Percentiles rank a stretch among this genome's conserved stretches.
phyloP scores from a whole-genome alignment of 2,329 filamentous ascomycete species.

The Aspergillus calidoustus region DNA sequence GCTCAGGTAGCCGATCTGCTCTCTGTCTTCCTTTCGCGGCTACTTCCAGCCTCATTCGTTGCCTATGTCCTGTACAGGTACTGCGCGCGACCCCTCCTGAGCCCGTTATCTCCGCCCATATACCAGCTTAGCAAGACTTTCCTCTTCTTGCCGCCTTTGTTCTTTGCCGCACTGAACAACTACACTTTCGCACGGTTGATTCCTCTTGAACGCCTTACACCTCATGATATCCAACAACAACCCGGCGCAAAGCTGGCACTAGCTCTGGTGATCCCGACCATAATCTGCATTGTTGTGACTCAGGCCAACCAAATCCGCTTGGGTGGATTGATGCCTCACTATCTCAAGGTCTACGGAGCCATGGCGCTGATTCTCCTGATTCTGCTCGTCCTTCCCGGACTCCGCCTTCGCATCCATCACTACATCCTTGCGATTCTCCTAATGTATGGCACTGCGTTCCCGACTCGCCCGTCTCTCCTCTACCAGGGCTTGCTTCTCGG shows the following conservation, averaged over 20 bases:
- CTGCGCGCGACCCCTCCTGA: conserved; percentile 74
- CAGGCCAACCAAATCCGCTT: conserved; percentile 87
- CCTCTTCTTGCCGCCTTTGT: conserved; percentile 86
- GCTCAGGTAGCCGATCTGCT: conserved; percentile 71
- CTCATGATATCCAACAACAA: conserved; percentile 84
- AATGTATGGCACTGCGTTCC: conserved; percentile 84
- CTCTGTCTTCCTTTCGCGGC: conserved; percentile 77
- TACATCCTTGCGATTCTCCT: conserved; percentile 89
- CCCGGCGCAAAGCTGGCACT: conserved; percentile 86
- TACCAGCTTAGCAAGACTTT: conserved; percentile 85
- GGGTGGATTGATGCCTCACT: conserved; percentile 78
- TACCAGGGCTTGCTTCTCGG: conserved; percentile 91
- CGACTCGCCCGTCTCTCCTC: conserved; percentile 80
- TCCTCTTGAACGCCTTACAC: conserved; percentile 88
- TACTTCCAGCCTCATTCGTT: conserved; percentile 84
- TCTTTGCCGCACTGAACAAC: conserved; percentile 90
- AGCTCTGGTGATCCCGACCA: conserved; percentile 72
- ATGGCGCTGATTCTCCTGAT: conserved; percentile 71
- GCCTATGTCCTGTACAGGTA: conserved; percentile 87
- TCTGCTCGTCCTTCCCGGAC: conserved; percentile 71
- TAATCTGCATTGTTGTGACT: conserved; percentile 69
- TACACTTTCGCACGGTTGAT: conserved; percentile 89
- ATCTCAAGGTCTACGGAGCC: conserved; percentile 76
- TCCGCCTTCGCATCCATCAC: conserved; percentile 89
- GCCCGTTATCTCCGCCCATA: conserved; percentile 63